Percentiles rank a stretch among this genome's conserved stretches.
Conservation (phyloP, 2,329 filamentous ascomycete genomes). For the Penicillium sclerotigenum region DNA sequence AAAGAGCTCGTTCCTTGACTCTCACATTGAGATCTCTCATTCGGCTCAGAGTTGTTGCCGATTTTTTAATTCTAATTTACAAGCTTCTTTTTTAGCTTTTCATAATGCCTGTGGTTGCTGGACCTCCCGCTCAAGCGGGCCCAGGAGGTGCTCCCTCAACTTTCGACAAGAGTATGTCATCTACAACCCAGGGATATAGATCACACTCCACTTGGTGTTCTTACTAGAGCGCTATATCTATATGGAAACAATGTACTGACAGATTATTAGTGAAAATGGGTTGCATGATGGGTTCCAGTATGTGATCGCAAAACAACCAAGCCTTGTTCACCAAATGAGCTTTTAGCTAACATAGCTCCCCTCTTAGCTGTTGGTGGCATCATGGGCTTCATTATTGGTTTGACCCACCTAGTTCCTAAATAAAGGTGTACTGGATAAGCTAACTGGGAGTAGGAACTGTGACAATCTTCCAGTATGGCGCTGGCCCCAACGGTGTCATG, state of each 20-base stretch:
- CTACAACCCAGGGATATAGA: slow-evolving; percentile 12
- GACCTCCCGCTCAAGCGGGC: slow-evolving; percentile 44
- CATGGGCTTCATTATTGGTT: slow-evolving; percentile 97
- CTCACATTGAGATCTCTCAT: not conserved
- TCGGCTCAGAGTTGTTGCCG: slow-evolving; percentile 1
- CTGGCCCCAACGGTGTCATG: slow-evolving; percentile 89
- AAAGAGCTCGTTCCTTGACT: slow-evolving; percentile 14
- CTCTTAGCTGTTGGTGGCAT: slow-evolving; percentile 81
- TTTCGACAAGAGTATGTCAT: slow-evolving; percentile 64
- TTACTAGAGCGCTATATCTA: not conserved
- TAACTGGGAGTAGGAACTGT: slow-evolving; percentile 63
- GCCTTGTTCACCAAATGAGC: not conserved
- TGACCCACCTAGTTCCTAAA: slow-evolving; percentile 19
- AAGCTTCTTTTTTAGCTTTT: not conserved
- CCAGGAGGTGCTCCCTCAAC: slow-evolving; percentile 58
- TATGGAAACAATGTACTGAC: slow-evolving; percentile 27
- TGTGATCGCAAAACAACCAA: slow-evolving; percentile 41
- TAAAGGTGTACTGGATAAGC: not conserved
- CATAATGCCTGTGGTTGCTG: slow-evolving; percentile 57
- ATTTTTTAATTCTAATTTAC: not conserved
- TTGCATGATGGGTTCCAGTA: slow-evolving; percentile 97
- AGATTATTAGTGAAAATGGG: slow-evolving; percentile 82
- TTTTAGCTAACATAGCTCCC: slow-evolving; percentile 17
- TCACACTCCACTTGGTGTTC: not conserved
- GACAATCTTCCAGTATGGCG: slow-evolving; percentile 92